Base-by-base conservation (phyloP, 495 filamentous ascomycete genomes). In the Staphylotrichum tortipilum region DNA sequence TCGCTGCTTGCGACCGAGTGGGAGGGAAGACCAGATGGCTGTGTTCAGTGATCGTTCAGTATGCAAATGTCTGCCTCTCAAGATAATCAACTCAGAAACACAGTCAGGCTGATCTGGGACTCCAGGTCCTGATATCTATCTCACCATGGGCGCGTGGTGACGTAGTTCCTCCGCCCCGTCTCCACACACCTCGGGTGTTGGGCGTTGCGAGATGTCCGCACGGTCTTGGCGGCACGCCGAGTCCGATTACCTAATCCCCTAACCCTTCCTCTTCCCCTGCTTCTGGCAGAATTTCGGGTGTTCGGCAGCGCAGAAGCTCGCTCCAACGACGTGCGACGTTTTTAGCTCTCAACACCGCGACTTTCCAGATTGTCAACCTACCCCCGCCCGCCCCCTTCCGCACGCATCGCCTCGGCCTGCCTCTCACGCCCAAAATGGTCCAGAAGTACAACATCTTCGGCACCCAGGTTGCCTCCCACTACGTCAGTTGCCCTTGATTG, bases 381-480 rank as follows among this genome's bases (percentile, higher is more conserved):
- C 53, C 52, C 55, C 59, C 57, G 57, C 50, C 56, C 41, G 59
- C 62, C 59, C 58, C 65, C 62, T 61, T 53, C 17, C 65, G n/a
- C n/a, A 58, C 65, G 61, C 61, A 61, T 59, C 59, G 63, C 50
- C 49, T 47, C 30, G 56, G 61, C 68, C 68, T 54, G 50, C 40
- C 37, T 44, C 37, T 36, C 68, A 63, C n/a, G n/a, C n/a, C 69
- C 78, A 90, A 73, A 56, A 97, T 97, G 91, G 88, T 89, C 65
- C 77, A 73, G 63, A 80, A 79, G 65, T 96, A 95, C 81, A 81
- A 74, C 56, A 75, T 96, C 64, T 76, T 84, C 72, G 92, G 91
- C 77, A 84, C 81, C 66, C 81, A 95, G 72, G 76, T 98, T 77
- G 89, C 86, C 73, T 94, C 92, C 44, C 92, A 96, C 75, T 73